Evolutionary conservation across 1,284 basidiomycete genomes (phyloP).

Genomic region (Somion occarium): DNA sequence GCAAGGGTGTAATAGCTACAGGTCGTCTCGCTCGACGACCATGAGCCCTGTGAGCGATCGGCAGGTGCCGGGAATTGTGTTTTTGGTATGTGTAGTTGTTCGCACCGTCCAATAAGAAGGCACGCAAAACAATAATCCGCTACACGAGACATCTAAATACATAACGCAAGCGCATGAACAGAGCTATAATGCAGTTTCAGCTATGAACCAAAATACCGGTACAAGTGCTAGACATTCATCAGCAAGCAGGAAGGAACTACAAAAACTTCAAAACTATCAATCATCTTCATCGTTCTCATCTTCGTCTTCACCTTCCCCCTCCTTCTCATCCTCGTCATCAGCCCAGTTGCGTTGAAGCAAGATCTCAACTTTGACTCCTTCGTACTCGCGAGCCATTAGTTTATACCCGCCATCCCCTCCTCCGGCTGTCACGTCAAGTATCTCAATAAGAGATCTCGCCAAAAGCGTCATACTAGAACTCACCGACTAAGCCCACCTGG

Average conservation of each 20-base stretch:
- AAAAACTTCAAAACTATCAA: too few relatives aligned
- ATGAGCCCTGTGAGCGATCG: too few relatives aligned
- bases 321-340: slow-evolving; percentile 3
- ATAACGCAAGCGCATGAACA: too few relatives aligned
- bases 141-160: too few relatives aligned
- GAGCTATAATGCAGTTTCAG: too few relatives aligned
- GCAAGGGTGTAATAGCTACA: not conserved
- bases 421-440: not conserved
- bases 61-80: too few relatives aligned
- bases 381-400: not conserved
- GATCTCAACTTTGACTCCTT: slow-evolving; percentile 2
- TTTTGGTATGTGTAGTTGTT: too few relatives aligned
- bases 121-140: too few relatives aligned
- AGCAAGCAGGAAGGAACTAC: too few relatives aligned
- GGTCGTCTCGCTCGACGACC: not conserved
- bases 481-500: slow-evolving; percentile 3
- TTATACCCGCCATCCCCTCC: slow-evolving; percentile 6
- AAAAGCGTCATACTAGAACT: not conserved
- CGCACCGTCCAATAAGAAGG: too few relatives aligned
- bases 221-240: too few relatives aligned
- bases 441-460: not conserved
- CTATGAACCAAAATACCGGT: too few relatives aligned
- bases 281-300: not conserved
- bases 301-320: slow-evolving; percentile 1
- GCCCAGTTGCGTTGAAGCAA: not conserved